A percentile compares a stretch with the other conserved stretches of the same genome.
Conservation (phyloP, 176 grass and related monocot genomes). For the Aegilops bicornis region DNA sequence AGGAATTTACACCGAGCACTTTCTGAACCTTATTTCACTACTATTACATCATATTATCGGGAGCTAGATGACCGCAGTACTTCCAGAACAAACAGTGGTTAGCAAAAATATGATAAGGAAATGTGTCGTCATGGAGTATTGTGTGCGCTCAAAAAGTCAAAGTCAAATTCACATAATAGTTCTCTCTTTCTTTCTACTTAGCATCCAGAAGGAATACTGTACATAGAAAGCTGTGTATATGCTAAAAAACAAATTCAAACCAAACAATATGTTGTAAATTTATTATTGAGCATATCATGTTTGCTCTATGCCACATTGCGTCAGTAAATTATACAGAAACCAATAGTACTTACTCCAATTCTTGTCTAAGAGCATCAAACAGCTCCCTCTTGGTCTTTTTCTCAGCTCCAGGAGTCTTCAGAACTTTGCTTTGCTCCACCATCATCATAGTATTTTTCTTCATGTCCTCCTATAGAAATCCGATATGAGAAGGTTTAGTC, state of each 20-base stretch:
- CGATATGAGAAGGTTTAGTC: background rate
- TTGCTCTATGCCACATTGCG: background rate
- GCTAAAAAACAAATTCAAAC: background rate
- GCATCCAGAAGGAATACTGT: background rate
- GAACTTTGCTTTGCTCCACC: constrained; percentile 95
- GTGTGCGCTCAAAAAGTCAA: background rate
- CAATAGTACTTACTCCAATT: constrained; percentile 73
- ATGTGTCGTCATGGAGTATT: background rate
- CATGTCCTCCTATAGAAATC: constrained; percentile 77
- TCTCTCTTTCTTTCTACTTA: background rate
- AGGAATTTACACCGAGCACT: background rate
- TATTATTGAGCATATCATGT: background rate
- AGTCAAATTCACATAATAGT: background rate
- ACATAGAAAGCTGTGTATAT: background rate
- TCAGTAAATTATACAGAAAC: background rate
- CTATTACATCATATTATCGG: background rate
- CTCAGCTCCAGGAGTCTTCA: constrained; percentile 91
- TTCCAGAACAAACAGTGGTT: background rate
- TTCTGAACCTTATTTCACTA: background rate
- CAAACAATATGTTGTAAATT: background rate
- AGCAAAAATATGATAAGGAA: constrained; percentile 6
- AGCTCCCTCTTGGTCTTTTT: constrained; percentile 92
- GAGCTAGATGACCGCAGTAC: background rate
- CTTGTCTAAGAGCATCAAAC: constrained; percentile 84
- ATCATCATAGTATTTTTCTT: constrained; percentile 98